Percentiles rank a stretch among this genome's conserved stretches.
Evolutionary conservation across 495 filamentous ascomycete genomes (phyloP).

Genomic region (Penicillium steckii): DNA sequence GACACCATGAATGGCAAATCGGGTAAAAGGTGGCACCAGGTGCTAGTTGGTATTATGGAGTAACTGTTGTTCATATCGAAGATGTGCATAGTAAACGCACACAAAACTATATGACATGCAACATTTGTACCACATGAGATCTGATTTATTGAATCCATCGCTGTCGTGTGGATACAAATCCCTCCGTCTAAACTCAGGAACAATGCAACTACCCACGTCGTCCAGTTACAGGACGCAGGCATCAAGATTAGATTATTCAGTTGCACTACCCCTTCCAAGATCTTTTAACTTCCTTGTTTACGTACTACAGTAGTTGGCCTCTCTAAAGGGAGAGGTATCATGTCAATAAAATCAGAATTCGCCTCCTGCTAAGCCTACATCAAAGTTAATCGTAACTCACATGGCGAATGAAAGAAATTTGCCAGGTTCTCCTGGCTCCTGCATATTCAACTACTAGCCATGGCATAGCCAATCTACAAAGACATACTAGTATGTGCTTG

Average conservation of each 20-base stretch:
- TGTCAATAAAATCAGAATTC: not conserved
- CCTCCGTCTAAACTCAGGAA: not conserved
- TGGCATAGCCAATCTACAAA: not conserved
- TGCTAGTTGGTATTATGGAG: too few relatives aligned
- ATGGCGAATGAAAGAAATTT: not conserved
- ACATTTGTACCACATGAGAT: conserved; percentile 10
- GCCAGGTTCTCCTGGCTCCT: not conserved
- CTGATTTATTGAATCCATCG: conserved; percentile 12
- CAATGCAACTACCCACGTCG: not conserved
- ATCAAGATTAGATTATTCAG: not conserved
- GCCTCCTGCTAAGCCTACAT: not conserved
- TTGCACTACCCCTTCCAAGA: not conserved
- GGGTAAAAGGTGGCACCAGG: conserved; percentile 1
- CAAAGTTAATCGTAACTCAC: not conserved
- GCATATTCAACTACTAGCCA: not conserved
- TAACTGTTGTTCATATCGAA: too few relatives aligned
- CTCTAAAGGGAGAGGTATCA: not conserved
- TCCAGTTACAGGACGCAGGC: not conserved
- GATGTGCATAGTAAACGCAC: too few relatives aligned
- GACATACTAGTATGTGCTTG: not conserved
- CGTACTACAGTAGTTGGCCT: too few relatives aligned
- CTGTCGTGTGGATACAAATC: not conserved
- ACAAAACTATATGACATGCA: conserved; percentile 4
- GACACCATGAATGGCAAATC: too few relatives aligned
- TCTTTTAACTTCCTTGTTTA: not conserved